A percentile compares a stretch with the other conserved stretches of the same genome.
Evolutionary conservation across 306 rosid genomes (phyloP).

Genomic region (Glycine tomentella): DNA sequence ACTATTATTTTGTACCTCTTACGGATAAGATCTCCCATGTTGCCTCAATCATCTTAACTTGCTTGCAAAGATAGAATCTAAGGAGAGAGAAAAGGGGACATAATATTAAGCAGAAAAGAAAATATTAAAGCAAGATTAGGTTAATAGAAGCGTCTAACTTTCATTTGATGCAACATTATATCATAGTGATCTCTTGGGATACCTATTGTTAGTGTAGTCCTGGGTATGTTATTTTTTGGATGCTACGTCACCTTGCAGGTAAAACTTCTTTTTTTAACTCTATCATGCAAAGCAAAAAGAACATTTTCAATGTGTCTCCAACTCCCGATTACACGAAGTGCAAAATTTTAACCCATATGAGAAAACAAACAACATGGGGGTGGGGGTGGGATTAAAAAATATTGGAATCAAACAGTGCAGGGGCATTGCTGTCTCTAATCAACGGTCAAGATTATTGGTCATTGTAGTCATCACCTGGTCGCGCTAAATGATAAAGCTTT

Average conservation of each 20-base stretch:
- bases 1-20: conserved; percentile 42
- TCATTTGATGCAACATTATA: conserved; percentile 47
- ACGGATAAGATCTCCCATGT: conserved; percentile 53
- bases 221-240: conserved; percentile 39
- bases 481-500: conserved; percentile 28
- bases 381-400: not conserved
- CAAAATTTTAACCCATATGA: not conserved
- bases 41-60: conserved; percentile 62
- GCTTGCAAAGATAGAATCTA: conserved; percentile 46
- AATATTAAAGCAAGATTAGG: conserved; percentile 45
- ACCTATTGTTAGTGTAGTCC: too few species aligned
- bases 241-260: conserved; percentile 47
- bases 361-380: not conserved
- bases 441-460: conserved; percentile 39
- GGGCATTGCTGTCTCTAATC: not conserved
- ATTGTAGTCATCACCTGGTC: not conserved
- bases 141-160: conserved; percentile 51
- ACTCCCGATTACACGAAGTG: too few species aligned
- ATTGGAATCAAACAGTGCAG: conserved; percentile 3
- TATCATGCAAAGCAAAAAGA: conserved; percentile 31
- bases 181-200: too few species aligned
- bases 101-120: not conserved
- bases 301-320: conserved; percentile 43
- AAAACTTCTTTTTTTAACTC: conserved; percentile 30
- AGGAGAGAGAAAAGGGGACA: not conserved